These are phyloP conservation scores for Athelia sp. DNA, from an alignment of 1,284 basidiomycete genomes.

Conservation along the genomic window DNA sequence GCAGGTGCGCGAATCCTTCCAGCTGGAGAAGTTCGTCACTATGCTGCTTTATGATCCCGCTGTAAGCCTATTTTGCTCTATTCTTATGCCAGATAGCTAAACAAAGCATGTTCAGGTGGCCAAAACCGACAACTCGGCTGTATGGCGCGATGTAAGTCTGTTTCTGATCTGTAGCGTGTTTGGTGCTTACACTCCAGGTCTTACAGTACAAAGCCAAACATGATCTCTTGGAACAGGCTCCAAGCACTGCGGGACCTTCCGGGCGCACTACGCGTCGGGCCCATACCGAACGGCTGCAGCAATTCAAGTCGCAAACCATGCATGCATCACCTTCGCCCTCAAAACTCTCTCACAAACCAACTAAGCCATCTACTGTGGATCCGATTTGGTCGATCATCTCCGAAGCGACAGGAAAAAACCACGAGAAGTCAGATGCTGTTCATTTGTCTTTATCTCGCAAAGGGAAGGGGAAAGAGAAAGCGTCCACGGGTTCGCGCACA, in stretches of 20 bases:
- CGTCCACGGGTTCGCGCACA: not conserved
- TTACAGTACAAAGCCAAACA: constrained; percentile 58
- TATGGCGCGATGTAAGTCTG: constrained; percentile 64
- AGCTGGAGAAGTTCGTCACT: constrained; percentile 74
- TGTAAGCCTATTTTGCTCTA: constrained; percentile 25
- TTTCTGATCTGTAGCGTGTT: not conserved
- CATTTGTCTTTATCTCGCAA: not conserved
- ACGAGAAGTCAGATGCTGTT: not conserved
- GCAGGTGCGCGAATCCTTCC: constrained; percentile 80
- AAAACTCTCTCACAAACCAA: constrained; percentile 16
- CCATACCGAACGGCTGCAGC: constrained; percentile 46
- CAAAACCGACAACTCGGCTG: constrained; percentile 67
- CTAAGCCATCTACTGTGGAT: constrained; percentile 6
- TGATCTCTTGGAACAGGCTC: constrained; percentile 53
- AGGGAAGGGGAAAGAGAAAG: constrained; percentile 1
- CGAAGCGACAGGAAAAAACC: not conserved
- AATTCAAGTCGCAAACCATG: constrained; percentile 20
- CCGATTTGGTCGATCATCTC: not conserved
- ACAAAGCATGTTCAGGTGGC: constrained; percentile 44
- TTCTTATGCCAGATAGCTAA: constrained; percentile 3
- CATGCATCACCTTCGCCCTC: constrained; percentile 5
- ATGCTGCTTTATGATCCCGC: constrained; percentile 75
- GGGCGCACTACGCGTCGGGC: constrained; percentile 67
- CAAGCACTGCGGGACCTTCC: constrained; percentile 39
- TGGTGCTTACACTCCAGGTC: constrained; percentile 9